Evolutionary conservation across 768 basidiomycete genomes (phyloP).

Genomic region (Naganishia kalamii): DNA sequence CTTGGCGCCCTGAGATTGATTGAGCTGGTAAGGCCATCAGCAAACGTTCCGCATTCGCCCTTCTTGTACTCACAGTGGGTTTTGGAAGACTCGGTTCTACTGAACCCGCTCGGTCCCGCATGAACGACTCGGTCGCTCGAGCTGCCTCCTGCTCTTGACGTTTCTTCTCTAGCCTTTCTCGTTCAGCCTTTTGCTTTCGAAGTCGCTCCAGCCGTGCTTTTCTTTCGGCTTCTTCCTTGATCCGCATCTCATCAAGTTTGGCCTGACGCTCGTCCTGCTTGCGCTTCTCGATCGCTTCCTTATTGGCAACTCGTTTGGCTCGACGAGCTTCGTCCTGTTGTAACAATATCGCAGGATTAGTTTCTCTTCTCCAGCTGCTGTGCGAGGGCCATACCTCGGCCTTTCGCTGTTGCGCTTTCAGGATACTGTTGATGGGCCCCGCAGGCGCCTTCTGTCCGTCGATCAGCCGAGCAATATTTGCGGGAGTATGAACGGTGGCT

Average conservation of each 20-base stretch:
- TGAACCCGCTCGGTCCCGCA: neutral
- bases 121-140: neutral
- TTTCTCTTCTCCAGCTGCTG: neutral
- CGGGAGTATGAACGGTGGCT: neutral
- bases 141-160: constrained; percentile 17
- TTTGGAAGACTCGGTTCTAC: neutral
- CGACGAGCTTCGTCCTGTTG: constrained; percentile 12
- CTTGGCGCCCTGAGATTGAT: constrained; percentile 5
- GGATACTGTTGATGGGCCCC: constrained; percentile 14
- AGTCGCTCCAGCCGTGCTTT: neutral
- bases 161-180: constrained; percentile 17
- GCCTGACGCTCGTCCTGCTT: constrained; percentile 21
- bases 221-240: constrained; percentile 19
- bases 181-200: constrained; percentile 17
- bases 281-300: constrained; percentile 21
- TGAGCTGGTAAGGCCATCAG: neutral
- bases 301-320: constrained; percentile 17
- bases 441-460: constrained; percentile 21
- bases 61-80: neutral
- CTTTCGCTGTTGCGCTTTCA: constrained; percentile 19
- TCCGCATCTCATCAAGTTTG: neutral
- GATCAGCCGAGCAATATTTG: constrained; percentile 18
- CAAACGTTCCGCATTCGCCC: neutral
- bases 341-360: neutral
- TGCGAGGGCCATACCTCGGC: constrained; percentile 9